Conservation (phyloP, 108 stramenopile genomes). For the Ochromonas danica region DNA sequence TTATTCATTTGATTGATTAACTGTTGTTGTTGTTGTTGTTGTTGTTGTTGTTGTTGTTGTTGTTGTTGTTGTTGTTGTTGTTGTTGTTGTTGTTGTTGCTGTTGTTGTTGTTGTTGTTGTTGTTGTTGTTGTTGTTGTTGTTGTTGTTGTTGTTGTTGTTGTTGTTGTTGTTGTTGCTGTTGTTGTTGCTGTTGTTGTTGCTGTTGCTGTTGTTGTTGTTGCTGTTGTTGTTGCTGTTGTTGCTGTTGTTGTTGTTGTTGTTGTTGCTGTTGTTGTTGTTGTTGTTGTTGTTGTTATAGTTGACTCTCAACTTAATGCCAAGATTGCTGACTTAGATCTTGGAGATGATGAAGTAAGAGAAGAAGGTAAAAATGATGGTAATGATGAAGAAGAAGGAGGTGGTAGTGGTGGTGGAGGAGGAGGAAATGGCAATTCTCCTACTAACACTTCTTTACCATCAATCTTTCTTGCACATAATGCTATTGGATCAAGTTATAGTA, state of each 20-base stretch:
- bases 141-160: background rate
- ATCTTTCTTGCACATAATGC: background rate
- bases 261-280: background rate
- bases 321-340: slow-evolving; percentile 31
- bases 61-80: too few relatives aligned
- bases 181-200: background rate
- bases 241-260: background rate
- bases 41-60: too few relatives aligned
- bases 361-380: background rate
- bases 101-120: too few relatives aligned
- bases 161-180: background rate
- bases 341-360: background rate
- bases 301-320: slow-evolving; percentile 20
- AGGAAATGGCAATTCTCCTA: background rate
- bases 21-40: too few relatives aligned
- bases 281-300: background rate
- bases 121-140: background rate
- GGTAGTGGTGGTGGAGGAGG: background rate
- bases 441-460: background rate
- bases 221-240: background rate
- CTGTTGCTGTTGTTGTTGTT: background rate
- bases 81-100: too few relatives aligned
- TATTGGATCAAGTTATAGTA: too few relatives aligned
- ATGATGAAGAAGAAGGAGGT: background rate
- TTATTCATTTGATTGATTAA: too few relatives aligned